Base-by-base conservation (phyloP, 768 basidiomycete genomes). In the Tephrocybe sp. region DNA sequence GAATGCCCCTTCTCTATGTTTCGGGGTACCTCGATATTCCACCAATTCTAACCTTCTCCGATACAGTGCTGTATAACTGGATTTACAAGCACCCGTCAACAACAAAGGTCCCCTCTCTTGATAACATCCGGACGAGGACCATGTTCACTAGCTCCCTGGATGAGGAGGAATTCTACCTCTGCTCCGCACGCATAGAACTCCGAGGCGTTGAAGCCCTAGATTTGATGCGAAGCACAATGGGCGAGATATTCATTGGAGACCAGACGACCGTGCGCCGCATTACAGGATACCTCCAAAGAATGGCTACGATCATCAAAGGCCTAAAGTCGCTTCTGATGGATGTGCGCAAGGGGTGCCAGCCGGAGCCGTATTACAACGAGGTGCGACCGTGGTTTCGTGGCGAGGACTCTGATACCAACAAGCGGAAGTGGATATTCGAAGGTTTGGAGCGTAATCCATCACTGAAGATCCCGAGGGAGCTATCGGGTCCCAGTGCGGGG, bases 1-100 rank as follows among this genome's bases (percentile, higher is more conserved):
- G 89, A 8, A 66, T 92, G 4, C 94, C 95, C 1, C 79, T 93
- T 28, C 75, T 93, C 17, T 76, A 82, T 50, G 78, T 93, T 14
- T 89, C 82, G 20, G 65, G 73, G 0, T 71, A 85, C 39, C 81
- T 97, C 9, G 84, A 88, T 48, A 71, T 97, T 1, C 94, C 95
- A 0, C 93, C 95, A 0, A 74, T 96, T 34, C 76, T 93, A 51
- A 97, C 93, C 3, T 97, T 93, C 64, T 86, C 93, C 9, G 93
- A 96, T 65, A 87, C 86, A 24, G 93, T 97, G 7, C 78, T 97
- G 23, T 97, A 93, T 70, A 96, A 96, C 65, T 90, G 88, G 86
- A 47, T 62, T 54, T 73, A 65, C 47, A 67, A 51, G 69, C 75
- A 61, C 51, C 75, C 48, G 26, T 65, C 56, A 53, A 60, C 26